phyloP scores from a whole-genome alignment of 1,284 basidiomycete genomes.

The Ustilago xerochloae region DNA sequence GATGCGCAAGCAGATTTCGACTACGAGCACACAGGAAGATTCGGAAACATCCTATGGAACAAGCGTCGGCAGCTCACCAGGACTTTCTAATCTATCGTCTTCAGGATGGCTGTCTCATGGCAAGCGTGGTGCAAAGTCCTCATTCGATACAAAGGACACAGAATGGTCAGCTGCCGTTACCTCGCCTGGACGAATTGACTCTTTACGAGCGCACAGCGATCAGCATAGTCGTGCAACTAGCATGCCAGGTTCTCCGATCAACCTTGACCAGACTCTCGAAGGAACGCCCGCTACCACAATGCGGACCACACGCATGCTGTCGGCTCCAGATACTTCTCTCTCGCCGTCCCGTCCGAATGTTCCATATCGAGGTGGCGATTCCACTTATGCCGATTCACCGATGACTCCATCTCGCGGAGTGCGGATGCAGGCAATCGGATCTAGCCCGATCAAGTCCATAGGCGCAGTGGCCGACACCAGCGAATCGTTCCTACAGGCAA shows the following conservation, averaged over 20 bases:
- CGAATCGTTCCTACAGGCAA: neutral
- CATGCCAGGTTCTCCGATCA: constrained; percentile 13
- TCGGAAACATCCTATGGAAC: constrained; percentile 47
- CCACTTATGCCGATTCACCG: neutral
- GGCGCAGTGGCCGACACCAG: constrained; percentile 5
- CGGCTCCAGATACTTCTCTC: constrained; percentile 6
- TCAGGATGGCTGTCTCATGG: constrained; percentile 15
- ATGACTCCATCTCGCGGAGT: neutral
- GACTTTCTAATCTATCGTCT: constrained; percentile 10
- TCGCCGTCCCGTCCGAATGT: neutral
- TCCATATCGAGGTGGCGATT: neutral
- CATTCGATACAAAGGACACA: constrained; percentile 9
- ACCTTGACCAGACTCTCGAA: constrained; percentile 11
- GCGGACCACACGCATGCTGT: constrained; percentile 8
- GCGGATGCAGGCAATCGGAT: neutral
- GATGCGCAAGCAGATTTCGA: constrained; percentile 31
- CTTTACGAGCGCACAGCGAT: neutral
- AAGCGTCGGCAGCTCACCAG: constrained; percentile 38
- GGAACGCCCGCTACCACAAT: neutral
- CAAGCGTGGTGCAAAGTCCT: constrained; percentile 9
- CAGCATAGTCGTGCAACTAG: neutral
- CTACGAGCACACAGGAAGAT: constrained; percentile 27
- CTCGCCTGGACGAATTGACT: neutral
- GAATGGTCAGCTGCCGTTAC: constrained; percentile 18
- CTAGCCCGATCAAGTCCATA: neutral